Percentiles rank a stretch among this genome's conserved stretches.
Conservation (phyloP, 345 rosid species). For the Populus euphratica region DNA sequence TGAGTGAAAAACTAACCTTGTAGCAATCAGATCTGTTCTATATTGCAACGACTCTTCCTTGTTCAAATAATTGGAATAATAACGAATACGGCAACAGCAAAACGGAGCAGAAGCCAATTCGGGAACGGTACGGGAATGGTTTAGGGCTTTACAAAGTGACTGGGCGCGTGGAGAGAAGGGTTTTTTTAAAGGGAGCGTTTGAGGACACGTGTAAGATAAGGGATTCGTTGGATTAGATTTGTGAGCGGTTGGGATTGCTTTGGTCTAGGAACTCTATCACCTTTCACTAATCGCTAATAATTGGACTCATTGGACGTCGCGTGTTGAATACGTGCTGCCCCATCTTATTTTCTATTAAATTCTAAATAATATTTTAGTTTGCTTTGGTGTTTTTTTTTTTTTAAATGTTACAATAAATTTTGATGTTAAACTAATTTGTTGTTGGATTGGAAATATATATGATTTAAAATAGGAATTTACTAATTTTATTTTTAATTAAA, state of each 20-base stretch:
- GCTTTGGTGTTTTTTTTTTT: too few relatives aligned
- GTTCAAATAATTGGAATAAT: background rate
- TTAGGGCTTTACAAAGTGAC: background rate
- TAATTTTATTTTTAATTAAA: too few relatives aligned
- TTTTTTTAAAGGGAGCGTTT: background rate
- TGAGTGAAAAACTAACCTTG: background rate
- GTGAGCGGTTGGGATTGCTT: background rate
- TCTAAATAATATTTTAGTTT: too few relatives aligned
- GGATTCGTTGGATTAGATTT: background rate
- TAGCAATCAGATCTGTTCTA: background rate
- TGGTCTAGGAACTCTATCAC: background rate
- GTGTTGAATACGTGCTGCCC: background rate
- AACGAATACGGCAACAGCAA: background rate
- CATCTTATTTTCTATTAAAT: too few relatives aligned
- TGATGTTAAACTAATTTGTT: too few relatives aligned
- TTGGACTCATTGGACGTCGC: background rate
- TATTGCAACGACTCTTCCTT: background rate
- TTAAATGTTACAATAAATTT: too few relatives aligned
- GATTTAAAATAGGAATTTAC: too few relatives aligned
- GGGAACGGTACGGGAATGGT: constrained; percentile 1
- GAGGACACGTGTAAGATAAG: background rate
- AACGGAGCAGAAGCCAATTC: background rate
- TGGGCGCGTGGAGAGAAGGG: background rate
- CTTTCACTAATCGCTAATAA: too few relatives aligned
- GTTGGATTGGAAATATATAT: too few relatives aligned